Evolutionary conservation across 192 early-diverging fungal species (phyloP).

Genomic region (Radiomyces spectabilis): DNA sequence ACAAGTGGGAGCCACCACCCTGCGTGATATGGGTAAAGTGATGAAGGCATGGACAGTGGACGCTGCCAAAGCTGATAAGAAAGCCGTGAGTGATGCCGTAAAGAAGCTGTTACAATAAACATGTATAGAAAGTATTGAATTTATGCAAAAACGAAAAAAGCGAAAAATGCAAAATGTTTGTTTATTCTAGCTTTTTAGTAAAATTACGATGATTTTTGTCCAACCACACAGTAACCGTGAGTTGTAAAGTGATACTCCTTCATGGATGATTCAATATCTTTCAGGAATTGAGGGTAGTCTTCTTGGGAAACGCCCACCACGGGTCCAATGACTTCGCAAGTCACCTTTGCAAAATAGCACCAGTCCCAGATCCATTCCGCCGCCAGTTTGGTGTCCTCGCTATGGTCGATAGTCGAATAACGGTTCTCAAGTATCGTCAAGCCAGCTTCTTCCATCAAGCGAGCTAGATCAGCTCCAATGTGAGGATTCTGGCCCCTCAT

Average conservation of each 20-base stretch:
- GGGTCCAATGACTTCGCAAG: neutral
- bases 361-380: conserved; percentile 1
- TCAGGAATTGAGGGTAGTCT: neutral
- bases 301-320: neutral
- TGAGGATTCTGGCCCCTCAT: neutral
- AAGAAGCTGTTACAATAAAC: conserved; percentile 53
- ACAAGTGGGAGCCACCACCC: conserved; percentile 43
- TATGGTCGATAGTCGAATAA: neutral
- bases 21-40: conserved; percentile 78
- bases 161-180: neutral
- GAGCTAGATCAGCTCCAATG: neutral
- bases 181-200: neutral
- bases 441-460: neutral
- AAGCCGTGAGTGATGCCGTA: conserved; percentile 64
- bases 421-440: neutral
- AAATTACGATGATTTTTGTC: neutral
- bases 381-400: neutral
- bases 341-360: neutral
- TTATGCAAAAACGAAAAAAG: conserved; percentile 2
- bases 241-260: neutral
- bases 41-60: conserved; percentile 77
- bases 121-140: neutral
- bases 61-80: conserved; percentile 65
- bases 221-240: neutral
- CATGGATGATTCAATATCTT: conserved; percentile 3